Evolutionary conservation across 1,284 basidiomycete species (phyloP), one percentile per base, ranked within the genome.

Genomic region (Puccinia horiana): DNA sequence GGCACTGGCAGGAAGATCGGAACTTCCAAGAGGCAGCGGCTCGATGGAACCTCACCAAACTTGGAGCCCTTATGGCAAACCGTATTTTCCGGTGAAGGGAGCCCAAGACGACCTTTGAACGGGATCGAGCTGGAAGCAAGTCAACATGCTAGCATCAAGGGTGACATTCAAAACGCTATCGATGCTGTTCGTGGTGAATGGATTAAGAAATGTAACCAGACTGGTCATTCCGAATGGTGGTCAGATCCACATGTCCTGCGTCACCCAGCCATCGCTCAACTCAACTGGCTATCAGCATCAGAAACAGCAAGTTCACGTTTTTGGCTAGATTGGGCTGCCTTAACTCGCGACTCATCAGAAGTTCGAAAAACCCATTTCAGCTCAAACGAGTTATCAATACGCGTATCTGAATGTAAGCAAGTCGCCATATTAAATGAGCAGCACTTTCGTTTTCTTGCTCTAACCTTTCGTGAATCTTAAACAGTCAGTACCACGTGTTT

Each of bases 151-250:
- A 42, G 18, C n/a, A 65, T 82, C 32, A 74, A 82, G 61, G 26
- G 47, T 44, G 63, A 65, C 23, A 76, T 82, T 5, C 61, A 37
- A 56, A 23, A 44, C 18, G 73, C 73, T 0, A 47, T 82, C 8
- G 47, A 82, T 65, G n/a, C 26, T 18, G 75, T 82, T 42, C 40
- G 63, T 42, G 20, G 18, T 16, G 37, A 29, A 47, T 82, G 80
- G 80, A 76, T 82, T 18, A 35, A 56, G 11, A 40, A 61, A 54
- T 73, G 26, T 32, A 26, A 20, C 18, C 56, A 23, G 35, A 37
- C 35, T 42, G 29, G 35, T 35, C 80, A 82, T 69, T 70, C 61
- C 29, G 80, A 82, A 69, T 82, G 80, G 80, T 82, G 80, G 80
- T 32, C 61, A 23, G 63, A 67, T 69, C 58, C 56, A 18, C 26